Evolutionary conservation across 495 filamentous ascomycete species (phyloP).

Genomic region (Jackrogersella minutella): DNA sequence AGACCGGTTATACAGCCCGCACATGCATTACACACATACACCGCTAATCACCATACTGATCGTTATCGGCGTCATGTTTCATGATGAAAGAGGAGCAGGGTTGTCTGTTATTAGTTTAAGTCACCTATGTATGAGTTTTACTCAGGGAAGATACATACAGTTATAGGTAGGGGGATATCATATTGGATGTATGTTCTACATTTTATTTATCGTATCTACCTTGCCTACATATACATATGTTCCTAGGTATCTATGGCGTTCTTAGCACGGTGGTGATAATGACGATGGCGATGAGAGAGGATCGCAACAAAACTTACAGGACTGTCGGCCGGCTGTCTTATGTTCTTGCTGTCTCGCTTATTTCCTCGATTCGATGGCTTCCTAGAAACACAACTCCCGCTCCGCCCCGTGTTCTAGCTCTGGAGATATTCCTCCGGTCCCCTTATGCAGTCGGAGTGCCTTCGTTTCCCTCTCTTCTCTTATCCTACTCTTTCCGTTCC

Average conservation of each 20-base stretch:
- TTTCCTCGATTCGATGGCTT: background rate
- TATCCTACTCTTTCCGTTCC: background rate
- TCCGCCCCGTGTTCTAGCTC: constrained; percentile 5
- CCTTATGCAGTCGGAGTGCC: background rate
- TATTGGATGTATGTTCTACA: background rate
- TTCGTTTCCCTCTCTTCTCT: background rate
- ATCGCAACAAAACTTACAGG: background rate
- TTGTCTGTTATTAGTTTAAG: background rate
- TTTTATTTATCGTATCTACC: background rate
- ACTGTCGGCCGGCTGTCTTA: background rate
- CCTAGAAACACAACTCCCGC: background rate
- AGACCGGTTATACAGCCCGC: background rate
- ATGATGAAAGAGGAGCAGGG: background rate
- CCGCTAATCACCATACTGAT: constrained; percentile 31
- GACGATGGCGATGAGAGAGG: background rate
- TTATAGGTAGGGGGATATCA: background rate
- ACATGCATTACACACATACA: background rate
- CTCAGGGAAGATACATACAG: background rate
- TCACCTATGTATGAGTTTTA: too few species aligned
- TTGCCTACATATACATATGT: background rate
- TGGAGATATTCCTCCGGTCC: constrained; percentile 15
- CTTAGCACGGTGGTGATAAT: constrained; percentile 2
- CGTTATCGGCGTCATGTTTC: constrained; percentile 22
- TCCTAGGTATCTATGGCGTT: background rate
- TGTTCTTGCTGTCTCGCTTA: background rate